Evolutionary conservation across 108 stramenopile genomes (phyloP).

Genomic region (Heterococcus sp.): DNA sequence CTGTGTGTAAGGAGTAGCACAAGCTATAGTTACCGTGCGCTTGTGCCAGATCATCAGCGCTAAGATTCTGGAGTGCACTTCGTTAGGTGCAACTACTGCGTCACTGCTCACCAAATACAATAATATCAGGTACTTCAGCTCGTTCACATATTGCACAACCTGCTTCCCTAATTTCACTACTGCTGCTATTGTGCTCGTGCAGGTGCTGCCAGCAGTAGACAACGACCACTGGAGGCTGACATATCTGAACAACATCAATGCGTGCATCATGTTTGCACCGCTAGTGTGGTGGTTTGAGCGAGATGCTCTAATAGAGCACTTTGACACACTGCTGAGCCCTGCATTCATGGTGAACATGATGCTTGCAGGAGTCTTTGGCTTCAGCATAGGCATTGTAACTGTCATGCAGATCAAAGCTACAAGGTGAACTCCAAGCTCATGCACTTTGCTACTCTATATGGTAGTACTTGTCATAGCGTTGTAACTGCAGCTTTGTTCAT

Average conservation of each 20-base stretch:
- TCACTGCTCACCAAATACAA: no score
- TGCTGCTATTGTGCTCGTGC: background rate
- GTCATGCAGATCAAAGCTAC: conserved; percentile 66
- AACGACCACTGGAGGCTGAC: conserved; percentile 88
- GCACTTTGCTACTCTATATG: background rate
- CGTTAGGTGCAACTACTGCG: no score
- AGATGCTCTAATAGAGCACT: conserved; percentile 48
- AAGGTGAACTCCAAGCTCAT: background rate
- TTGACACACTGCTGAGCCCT: conserved; percentile 59
- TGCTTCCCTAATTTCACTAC: no score
- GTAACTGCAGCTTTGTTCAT: background rate
- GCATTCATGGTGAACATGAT: conserved; percentile 80
- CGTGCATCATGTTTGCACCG: conserved; percentile 78
- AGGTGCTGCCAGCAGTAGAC: conserved; percentile 73
- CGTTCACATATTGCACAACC: no score
- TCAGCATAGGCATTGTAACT: conserved; percentile 89
- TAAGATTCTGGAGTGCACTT: no score
- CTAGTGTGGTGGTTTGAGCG: conserved; percentile 74
- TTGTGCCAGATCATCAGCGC: no score
- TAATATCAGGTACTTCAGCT: no score
- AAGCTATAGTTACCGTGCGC: no score
- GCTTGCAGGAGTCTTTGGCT: conserved; percentile 83
- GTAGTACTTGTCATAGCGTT: background rate
- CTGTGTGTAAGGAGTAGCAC: no score
- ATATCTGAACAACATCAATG: conserved; percentile 92